These are phyloP conservation scores for Favolaschia claudopus DNA, from an alignment of 768 basidiomycete species.

Conservation along the genomic window DNA sequence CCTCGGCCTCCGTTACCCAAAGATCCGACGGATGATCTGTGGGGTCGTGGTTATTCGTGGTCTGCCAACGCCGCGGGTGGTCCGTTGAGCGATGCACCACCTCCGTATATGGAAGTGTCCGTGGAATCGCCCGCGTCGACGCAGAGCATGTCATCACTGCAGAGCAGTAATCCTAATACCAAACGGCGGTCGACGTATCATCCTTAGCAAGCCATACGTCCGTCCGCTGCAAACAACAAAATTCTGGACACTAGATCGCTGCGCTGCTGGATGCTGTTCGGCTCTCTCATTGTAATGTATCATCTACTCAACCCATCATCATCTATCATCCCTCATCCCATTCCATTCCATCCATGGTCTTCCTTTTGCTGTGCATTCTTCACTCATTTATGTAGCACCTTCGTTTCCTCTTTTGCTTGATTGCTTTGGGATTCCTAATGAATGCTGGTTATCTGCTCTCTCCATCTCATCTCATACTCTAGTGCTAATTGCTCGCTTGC, in stretches of 20 bases:
- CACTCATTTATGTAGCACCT: constrained; percentile 22
- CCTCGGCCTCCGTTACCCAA: constrained; percentile 17
- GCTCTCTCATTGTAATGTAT: no score
- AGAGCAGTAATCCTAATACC: background rate
- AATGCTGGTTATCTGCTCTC: no score
- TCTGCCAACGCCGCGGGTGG: background rate
- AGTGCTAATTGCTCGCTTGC: no score
- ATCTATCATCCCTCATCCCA: no score
- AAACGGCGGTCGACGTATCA: constrained; percentile 1
- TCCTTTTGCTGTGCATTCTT: background rate
- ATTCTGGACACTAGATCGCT: no score
- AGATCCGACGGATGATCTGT: constrained; percentile 10
- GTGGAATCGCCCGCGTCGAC: constrained; percentile 7
- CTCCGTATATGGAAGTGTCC: constrained; percentile 13
- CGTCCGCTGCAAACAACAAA: no score
- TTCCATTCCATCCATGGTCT: constrained; percentile 9
- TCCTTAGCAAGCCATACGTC: no score
- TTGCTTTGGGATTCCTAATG: background rate
- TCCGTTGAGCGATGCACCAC: constrained; percentile 21
- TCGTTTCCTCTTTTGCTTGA: constrained; percentile 6
- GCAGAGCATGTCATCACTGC: background rate
- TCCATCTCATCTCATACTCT: no score
- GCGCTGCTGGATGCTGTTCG: no score
- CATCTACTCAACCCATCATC: no score
- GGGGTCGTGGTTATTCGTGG: constrained; percentile 24